phyloP scores from a whole-genome alignment of 371 early-diverging fungal species.

The Rhizopus delemar region DNA sequence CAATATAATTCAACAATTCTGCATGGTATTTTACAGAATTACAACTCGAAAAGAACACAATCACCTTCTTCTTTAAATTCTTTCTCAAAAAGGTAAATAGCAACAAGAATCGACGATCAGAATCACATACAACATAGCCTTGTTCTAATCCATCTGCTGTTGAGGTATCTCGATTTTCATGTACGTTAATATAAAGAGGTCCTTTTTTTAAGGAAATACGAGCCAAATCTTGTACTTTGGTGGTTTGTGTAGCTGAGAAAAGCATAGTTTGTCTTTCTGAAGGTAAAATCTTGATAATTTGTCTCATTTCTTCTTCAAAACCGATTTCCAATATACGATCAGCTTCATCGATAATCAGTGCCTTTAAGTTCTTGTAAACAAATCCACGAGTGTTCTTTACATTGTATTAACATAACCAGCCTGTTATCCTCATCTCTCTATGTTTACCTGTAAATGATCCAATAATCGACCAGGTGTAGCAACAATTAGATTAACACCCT shows the following conservation, averaged over 20 bases:
- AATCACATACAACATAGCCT: constrained; percentile 92
- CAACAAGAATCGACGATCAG: constrained; percentile 88
- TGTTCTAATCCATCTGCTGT: constrained; percentile 96
- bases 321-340: constrained; percentile 98
- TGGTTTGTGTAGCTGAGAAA: constrained; percentile 98
- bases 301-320: constrained; percentile 98
- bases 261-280: constrained; percentile 91
- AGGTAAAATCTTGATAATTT: constrained; percentile 90
- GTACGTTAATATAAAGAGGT: constrained; percentile 96
- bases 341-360: constrained; percentile 97
- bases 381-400: constrained; percentile 88
- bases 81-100: constrained; percentile 93
- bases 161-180: constrained; percentile 85
- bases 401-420: neutral
- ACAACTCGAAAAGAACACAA: constrained; percentile 96
- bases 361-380: constrained; percentile 85
- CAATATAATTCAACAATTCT: constrained; percentile 95
- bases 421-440: constrained; percentile 1
- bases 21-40: constrained; percentile 95
- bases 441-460: constrained; percentile 83
- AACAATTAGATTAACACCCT: constrained; percentile 94
- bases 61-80: constrained; percentile 93
- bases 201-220: constrained; percentile 89
- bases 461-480: constrained; percentile 98
- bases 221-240: constrained; percentile 96